Base-by-base conservation (phyloP, 1,284 basidiomycete genomes). In the Athelia psychrophila region DNA sequence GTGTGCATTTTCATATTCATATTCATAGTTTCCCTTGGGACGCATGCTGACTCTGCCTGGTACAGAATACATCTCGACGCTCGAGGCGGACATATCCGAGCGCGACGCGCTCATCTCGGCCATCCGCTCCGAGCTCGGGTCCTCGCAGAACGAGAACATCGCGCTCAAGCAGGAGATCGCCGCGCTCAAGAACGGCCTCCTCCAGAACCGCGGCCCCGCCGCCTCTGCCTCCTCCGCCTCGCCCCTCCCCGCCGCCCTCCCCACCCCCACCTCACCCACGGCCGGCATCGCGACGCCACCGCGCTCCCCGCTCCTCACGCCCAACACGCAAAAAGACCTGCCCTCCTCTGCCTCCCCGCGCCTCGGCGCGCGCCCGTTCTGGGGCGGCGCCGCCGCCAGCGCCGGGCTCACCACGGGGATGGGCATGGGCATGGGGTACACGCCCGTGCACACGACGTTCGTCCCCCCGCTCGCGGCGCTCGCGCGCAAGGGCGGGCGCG, bases 41-140 rank as follows among this genome's bases (percentile, higher is more conserved):
- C n/a, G n/a, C n/a, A 42, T n/a, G 20, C 38, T 42, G 20, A 42
- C n/a, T 22, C 6, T 16, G n/a, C 24, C 32, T 30, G 42, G 22
- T 47, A n/a, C 56, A 89, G 95, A 97, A 70, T 96, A 98, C 69
- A 96, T 98, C 57, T 81, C 88, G 6, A 93, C 93, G 0, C 85
- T 98, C 50, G 96, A 98, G 70, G 89, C 87, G 47, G 93, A 98
- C 70, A 92, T 98, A 62, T 88, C 91, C 30, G 92, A 96, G 63
- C 86, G 96, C 38, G 96, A 99, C 73, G 78, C 83, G 23, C 82
- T 98, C 54, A 91, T 99, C 60, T 86, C 92, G 57, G 87, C 89
- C 23, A 91, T 98, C 60, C 86, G 91, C 51, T 79, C 84, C 30
- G 93, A 99, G 68, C 81, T 98, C 20, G 86, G 88, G 25, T 81